These are phyloP conservation scores for Raddia distichophylla DNA, from an alignment of 176 grass and related monocot species.

Conservation along the genomic window DNA sequence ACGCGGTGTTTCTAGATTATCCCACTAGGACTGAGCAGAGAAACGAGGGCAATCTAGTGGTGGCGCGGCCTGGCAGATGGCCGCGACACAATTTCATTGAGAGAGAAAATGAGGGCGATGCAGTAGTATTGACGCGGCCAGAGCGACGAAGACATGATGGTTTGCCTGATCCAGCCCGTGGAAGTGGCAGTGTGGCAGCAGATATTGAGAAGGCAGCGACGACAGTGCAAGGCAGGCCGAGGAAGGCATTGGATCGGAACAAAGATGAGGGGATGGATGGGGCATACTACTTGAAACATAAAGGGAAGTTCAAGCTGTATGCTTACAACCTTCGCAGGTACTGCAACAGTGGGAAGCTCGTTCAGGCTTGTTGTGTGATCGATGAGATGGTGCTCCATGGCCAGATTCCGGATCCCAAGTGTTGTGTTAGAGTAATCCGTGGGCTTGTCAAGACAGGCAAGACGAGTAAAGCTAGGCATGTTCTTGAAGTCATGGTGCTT, in stretches of 20 bases:
- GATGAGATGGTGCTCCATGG: conserved; percentile 71
- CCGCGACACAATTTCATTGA: background rate
- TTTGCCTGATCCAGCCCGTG: conserved; percentile 9
- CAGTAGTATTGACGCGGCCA: conserved; percentile 2
- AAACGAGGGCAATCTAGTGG: conserved; percentile 31
- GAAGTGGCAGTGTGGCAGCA: background rate
- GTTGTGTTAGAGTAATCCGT: conserved; percentile 60
- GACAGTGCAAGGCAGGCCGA: conserved; percentile 13
- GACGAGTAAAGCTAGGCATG: conserved; percentile 51
- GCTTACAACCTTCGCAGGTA: conserved; percentile 49
- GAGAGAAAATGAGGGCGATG: conserved; percentile 34
- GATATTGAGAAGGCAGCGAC: conserved; percentile 17
- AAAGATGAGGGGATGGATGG: conserved; percentile 19
- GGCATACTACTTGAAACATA: conserved; percentile 44
- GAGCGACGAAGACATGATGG: background rate
- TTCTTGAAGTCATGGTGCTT: conserved; percentile 66
- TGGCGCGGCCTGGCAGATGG: conserved; percentile 5
- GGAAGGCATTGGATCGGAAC: conserved; percentile 22
- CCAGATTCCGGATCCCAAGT: conserved; percentile 61
- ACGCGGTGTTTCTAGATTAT: conserved; percentile 38
- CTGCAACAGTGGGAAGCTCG: conserved; percentile 65
- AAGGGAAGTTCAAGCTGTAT: conserved; percentile 40
- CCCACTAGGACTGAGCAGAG: conserved; percentile 40
- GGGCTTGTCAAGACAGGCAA: conserved; percentile 62
- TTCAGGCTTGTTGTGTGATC: conserved; percentile 57